A percentile compares a stretch with the other conserved stretches of the same genome.
Evolutionary conservation across 768 basidiomycete genomes (phyloP).

Genomic region (Rhodotorula kratochvilovae): DNA sequence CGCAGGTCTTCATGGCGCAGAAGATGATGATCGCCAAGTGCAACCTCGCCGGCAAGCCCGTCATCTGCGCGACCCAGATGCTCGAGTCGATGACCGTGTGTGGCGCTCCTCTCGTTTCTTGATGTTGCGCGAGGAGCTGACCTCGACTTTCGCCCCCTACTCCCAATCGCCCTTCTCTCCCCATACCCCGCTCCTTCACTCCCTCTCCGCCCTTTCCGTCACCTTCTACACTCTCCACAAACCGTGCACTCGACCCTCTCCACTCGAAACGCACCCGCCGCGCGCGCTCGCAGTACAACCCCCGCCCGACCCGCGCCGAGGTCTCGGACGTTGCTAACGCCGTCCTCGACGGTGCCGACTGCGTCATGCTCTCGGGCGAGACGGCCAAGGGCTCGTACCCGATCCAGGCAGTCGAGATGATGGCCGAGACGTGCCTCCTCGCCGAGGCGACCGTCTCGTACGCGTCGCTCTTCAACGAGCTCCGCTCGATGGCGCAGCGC

Average conservation of each 20-base stretch:
- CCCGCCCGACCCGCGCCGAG: constrained; percentile 96
- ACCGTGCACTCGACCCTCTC: too few species aligned
- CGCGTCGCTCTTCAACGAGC: constrained; percentile 76
- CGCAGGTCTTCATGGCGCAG: constrained; percentile 97
- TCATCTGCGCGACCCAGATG: constrained; percentile 99
- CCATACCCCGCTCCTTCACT: too few species aligned
- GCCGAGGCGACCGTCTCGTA: constrained; percentile 95
- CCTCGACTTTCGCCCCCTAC: too few species aligned
- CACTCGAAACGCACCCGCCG: background rate
- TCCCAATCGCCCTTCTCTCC: too few species aligned
- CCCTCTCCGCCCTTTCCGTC: too few species aligned
- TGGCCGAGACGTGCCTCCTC: constrained; percentile 97
- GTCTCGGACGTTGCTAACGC: constrained; percentile 99
- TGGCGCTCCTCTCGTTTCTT: too few species aligned
- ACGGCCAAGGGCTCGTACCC: constrained; percentile 98
- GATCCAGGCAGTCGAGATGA: constrained; percentile 95
- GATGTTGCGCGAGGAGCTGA: background rate
- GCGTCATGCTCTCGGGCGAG: constrained; percentile 99
- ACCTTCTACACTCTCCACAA: too few species aligned
- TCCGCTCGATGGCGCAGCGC: constrained; percentile 69
- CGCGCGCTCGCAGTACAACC: constrained; percentile 62
- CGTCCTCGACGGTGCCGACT: constrained; percentile 96
- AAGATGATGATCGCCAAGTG: constrained; percentile 99
- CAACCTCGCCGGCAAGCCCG: constrained; percentile 95
- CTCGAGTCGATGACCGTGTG: constrained; percentile 60